Base-by-base conservation (phyloP, 768 basidiomycete genomes). In the Pluteus cervinus region DNA sequence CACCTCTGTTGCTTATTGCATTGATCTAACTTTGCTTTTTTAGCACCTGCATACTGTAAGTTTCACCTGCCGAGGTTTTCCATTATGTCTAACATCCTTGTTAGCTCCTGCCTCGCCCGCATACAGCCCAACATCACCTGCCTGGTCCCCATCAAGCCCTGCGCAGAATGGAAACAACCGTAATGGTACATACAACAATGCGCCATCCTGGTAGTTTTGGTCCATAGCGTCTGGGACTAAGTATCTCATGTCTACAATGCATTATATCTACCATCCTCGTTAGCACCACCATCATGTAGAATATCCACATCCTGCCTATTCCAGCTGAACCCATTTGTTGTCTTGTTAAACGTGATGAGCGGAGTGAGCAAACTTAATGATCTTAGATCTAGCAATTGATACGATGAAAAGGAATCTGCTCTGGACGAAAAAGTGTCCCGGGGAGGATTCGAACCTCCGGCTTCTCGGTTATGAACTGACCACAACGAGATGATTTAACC, bases 121-220 rank as follows among this genome's bases (percentile, higher is more conserved):
- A 12, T 90, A 89, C 59, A 87, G 84, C 46, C 86, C 86, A 29
- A 84, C 85, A 2, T 89, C 86, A 12, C 86, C 86, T n/a, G 67
- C 71, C 31, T 86, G 83, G 83, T 86, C 85, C 5, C 84, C 85
- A 6, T 76, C 82, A 24, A 87, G 83, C 46, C 86, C 85, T n/a
- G 70, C 80, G 21, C 77, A 81, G 41, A 72, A 73, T 36, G 68
- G 69, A 29, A 54, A 60, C 5, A 48, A 50, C 28, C 61, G 68
- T 29, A 60, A 53, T 39, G 65, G 69, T 48, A 53, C 66, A 12
- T 76, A 76, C 52, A 65, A 66, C 49, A 53, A 65, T 12, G 71
- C 63, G 22, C 73, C 73, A 12, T 76, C 73, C 21, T 75, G 72
- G 72, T 71, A 75, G 42, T 73, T 47, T 68, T 36, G 36, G 32